A percentile compares a stretch with the other conserved stretches of the same genome.
Conservation (phyloP, 164 flowering plant genomes). For the Cinnamomum chago region DNA sequence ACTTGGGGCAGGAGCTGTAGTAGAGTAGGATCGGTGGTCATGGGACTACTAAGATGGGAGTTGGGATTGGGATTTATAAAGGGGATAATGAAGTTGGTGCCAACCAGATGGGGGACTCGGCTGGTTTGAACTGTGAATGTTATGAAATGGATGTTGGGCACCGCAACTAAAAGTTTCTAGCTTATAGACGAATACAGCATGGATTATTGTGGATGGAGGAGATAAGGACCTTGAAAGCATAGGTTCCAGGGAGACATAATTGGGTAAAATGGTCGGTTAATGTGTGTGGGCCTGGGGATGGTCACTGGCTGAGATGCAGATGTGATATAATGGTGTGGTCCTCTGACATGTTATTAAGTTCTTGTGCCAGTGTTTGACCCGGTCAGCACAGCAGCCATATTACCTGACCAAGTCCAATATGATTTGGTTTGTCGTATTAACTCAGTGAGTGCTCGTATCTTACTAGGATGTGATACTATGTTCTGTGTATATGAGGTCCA, state of each 20-base stretch:
- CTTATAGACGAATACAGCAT: background rate
- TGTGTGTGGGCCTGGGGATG: background rate
- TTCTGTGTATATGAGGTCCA: no score
- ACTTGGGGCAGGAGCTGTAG: no score
- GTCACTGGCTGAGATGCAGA: background rate
- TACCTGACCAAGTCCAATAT: no score
- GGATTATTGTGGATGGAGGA: background rate
- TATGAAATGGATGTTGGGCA: background rate
- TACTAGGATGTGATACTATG: no score
- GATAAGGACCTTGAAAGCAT: background rate
- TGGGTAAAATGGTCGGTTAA: background rate
- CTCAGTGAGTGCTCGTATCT: no score
- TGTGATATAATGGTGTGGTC: background rate
- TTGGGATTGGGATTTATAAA: background rate
- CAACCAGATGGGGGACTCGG: background rate
- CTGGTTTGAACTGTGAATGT: background rate
- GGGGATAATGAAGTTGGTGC: background rate
- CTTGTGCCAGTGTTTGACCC: no score
- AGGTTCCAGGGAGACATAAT: background rate
- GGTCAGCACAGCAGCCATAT: no score
- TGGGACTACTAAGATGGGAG: background rate
- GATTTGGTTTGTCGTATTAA: no score
- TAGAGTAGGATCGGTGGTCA: background rate
- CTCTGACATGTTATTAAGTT: background rate
- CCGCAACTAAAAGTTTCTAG: background rate